phyloP scores from a whole-genome alignment of 495 filamentous ascomycete species.

The Xylaria longipes region DNA sequence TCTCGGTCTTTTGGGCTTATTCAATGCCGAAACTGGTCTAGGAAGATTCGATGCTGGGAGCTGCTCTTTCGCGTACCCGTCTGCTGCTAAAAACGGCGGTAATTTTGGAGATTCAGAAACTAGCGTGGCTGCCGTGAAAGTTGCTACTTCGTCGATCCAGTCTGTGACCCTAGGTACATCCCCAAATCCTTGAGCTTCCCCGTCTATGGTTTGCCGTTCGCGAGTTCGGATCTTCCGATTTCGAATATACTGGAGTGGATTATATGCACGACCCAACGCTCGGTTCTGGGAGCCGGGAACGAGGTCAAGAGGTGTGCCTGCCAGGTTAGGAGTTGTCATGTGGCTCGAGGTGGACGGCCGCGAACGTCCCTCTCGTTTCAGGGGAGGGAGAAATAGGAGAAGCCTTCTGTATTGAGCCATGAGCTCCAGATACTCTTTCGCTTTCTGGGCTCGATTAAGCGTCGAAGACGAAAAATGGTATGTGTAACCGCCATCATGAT shows the following conservation, averaged over 20 bases:
- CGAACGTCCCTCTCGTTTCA: constrained; percentile 56
- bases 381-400: constrained; percentile 73
- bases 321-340: constrained; percentile 39
- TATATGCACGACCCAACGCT: constrained; percentile 68
- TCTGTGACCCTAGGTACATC: constrained; percentile 70
- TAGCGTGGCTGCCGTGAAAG: constrained; percentile 44
- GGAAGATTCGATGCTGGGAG: constrained; percentile 43
- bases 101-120: constrained; percentile 40
- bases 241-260: constrained; percentile 86
- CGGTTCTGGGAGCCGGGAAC: constrained; percentile 27
- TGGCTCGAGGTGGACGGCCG: constrained; percentile 38
- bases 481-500: constrained; percentile 49
- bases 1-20: constrained; percentile 66
- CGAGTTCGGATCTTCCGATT: constrained; percentile 81
- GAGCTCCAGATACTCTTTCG: constrained; percentile 78
- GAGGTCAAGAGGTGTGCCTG: constrained; percentile 23
- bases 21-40: constrained; percentile 34
- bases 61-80: constrained; percentile 40
- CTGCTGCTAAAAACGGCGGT: constrained; percentile 60
- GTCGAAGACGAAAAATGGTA: constrained; percentile 81
- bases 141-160: constrained; percentile 76
- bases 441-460: constrained; percentile 76
- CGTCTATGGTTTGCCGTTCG: constrained; percentile 72
- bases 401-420: constrained; percentile 80
- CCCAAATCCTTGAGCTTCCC: constrained; percentile 75